A percentile compares a stretch with the other conserved stretches of the same genome.
These are phyloP conservation scores for Hypholoma sublateritium DNA, from an alignment of 768 basidiomycete genomes.

Conservation along the genomic window DNA sequence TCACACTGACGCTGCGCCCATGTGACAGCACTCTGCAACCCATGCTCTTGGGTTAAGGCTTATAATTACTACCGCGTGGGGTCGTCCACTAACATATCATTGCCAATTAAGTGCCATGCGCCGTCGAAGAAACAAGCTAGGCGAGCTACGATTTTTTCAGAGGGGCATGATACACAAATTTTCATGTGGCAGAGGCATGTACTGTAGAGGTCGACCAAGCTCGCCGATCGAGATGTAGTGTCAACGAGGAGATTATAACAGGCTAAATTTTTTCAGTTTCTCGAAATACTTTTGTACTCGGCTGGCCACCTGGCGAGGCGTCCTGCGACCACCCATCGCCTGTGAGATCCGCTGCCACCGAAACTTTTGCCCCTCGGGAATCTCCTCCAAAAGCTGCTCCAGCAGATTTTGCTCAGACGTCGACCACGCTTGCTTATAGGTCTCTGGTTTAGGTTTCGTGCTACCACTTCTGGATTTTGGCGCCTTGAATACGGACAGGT, in stretches of 20 bases:
- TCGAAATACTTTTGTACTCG: conserved; percentile 88
- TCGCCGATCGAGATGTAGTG: not conserved
- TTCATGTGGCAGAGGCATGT: too few species aligned
- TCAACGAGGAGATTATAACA: conserved; percentile 23
- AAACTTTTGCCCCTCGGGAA: conserved; percentile 76
- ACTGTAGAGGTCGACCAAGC: too few species aligned
- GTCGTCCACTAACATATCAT: too few species aligned
- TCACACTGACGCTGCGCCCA: conserved; percentile 4
- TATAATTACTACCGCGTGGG: too few species aligned
- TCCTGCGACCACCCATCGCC: conserved; percentile 77
- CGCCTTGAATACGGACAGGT: not conserved
- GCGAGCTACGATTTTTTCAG: too few species aligned
- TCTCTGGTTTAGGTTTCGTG: conserved; percentile 57
- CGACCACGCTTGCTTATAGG: conserved; percentile 84
- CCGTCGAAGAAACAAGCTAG: too few species aligned
- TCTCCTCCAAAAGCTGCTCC: conserved; percentile 71
- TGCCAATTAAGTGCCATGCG: too few species aligned
- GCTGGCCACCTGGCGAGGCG: conserved; percentile 84
- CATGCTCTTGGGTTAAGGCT: conserved; percentile 2
- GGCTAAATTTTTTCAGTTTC: conserved; percentile 75
- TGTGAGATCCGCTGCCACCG: conserved; percentile 82
- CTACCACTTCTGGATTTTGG: conserved; percentile 9
- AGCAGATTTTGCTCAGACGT: conserved; percentile 74
- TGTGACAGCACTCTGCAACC: conserved; percentile 1
- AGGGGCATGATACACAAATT: too few species aligned